phyloP scores from a whole-genome alignment of 164 flowering plant species.

The Kingdonia uniflora region DNA sequence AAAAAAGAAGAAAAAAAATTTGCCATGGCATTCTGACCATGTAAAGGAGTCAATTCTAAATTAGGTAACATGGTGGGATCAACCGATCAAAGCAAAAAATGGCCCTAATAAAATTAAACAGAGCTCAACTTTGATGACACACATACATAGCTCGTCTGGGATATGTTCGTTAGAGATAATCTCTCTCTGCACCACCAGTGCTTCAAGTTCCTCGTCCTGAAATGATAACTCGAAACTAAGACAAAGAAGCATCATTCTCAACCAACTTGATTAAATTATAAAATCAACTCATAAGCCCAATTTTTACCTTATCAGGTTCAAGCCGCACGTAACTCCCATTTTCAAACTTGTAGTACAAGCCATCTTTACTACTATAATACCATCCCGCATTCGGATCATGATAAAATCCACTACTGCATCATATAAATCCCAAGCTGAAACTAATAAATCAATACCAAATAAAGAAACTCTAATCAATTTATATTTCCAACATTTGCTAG shows the following conservation, averaged over 20 bases:
- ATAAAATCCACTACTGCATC: conserved; percentile 79
- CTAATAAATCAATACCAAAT: not conserved
- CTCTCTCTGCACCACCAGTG: conserved; percentile 4
- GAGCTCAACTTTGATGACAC: no score
- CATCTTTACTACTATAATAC: conserved; percentile 76
- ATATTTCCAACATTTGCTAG: no score
- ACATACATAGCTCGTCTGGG: conserved; percentile 17
- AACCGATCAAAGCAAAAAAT: no score
- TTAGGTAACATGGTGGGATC: no score
- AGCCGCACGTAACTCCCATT: conserved; percentile 67
- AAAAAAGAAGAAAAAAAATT: no score
- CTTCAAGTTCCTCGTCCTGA: conserved; percentile 18
- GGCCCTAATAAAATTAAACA: no score
- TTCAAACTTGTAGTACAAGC: conserved; percentile 77
- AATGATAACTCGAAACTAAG: conserved; percentile 1
- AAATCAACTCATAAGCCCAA: not conserved
- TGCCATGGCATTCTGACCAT: no score
- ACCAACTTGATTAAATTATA: not conserved
- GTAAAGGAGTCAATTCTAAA: no score
- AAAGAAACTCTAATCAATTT: no score
- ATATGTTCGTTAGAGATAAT: conserved; percentile 12
- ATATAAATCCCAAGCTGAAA: conserved; percentile 5
- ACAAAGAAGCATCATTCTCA: not conserved
- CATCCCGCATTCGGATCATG: conserved; percentile 86
- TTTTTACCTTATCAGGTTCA: conserved; percentile 34